Conservation (phyloP, 2,329 filamentous ascomycete species). For the Penicillium janthinellum region DNA sequence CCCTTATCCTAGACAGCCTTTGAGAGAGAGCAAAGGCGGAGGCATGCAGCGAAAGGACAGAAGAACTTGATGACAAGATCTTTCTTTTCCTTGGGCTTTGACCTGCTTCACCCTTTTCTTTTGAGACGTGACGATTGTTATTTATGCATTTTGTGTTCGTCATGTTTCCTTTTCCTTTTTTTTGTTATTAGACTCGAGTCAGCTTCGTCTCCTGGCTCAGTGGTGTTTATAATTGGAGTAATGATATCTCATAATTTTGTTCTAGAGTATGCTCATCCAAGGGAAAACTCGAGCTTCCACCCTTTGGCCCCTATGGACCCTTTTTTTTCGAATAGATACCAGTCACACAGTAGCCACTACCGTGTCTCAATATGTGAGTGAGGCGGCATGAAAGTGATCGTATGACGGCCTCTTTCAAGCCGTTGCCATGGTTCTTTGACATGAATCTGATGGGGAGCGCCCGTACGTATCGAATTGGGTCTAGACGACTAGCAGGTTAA, state of each 20-base stretch:
- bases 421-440: too few species aligned
- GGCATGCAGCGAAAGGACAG: neutral
- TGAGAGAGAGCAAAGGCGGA: neutral
- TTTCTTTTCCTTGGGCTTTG: neutral
- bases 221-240: conserved; percentile 32
- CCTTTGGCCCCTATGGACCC: too few species aligned
- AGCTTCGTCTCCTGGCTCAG: conserved; percentile 29
- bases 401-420: too few species aligned
- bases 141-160: conserved; percentile 21
- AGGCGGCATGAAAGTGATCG: too few species aligned
- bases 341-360: too few species aligned
- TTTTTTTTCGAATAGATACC: too few species aligned
- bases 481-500: too few species aligned
- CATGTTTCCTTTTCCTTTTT: conserved; percentile 12
- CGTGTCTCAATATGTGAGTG: too few species aligned
- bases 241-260: conserved; percentile 25
- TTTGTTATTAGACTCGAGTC: conserved; percentile 21
- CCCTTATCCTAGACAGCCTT: neutral
- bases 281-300: too few species aligned
- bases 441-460: too few species aligned
- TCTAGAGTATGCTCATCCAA: neutral
- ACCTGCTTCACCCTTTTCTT: conserved; percentile 10
- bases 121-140: conserved; percentile 33
- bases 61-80: neutral
- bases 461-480: too few species aligned